A percentile compares a stretch with the other conserved stretches of the same genome.
These are phyloP conservation scores for Paraleonurus japonicus DNA, from an alignment of 257 asterid genomes.

Conservation along the genomic window DNA sequence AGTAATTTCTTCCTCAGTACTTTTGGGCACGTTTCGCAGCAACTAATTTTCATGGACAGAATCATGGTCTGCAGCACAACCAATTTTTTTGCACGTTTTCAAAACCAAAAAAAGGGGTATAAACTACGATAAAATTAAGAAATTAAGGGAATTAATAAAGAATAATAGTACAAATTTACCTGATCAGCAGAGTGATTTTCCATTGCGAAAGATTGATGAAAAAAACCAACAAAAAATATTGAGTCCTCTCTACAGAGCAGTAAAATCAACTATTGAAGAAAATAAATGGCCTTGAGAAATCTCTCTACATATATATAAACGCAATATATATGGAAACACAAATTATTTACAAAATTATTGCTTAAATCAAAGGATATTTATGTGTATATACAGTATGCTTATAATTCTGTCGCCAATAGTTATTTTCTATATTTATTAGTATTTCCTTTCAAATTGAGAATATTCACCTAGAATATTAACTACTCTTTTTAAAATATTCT, in stretches of 20 bases:
- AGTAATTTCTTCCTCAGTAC: slow-evolving; percentile 21
- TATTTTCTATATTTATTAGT: background rate
- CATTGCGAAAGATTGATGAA: slow-evolving; percentile 20
- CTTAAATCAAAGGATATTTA: background rate
- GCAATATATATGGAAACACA: background rate
- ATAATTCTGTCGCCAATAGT: background rate
- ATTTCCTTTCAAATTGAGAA: background rate
- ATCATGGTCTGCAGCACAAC: slow-evolving; percentile 25
- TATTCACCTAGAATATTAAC: background rate
- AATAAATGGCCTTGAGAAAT: background rate
- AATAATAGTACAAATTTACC: background rate
- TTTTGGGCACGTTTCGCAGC: slow-evolving; percentile 30
- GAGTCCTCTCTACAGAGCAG: background rate
- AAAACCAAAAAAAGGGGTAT: background rate
- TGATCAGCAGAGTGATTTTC: slow-evolving; percentile 19
- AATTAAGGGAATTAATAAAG: background rate
- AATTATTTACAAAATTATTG: background rate
- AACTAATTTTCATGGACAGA: slow-evolving; percentile 27
- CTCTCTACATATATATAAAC: background rate
- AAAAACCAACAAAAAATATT: background rate
- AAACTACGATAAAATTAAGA: background rate
- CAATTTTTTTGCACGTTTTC: background rate
- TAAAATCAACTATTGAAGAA: background rate
- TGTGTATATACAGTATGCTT: too few species aligned
- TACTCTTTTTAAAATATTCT: background rate